Percentiles rank a stretch among this genome's conserved stretches.
phyloP scores from a whole-genome alignment of 2,329 filamentous ascomycete genomes.

The Apiospora rasikravindrae region DNA sequence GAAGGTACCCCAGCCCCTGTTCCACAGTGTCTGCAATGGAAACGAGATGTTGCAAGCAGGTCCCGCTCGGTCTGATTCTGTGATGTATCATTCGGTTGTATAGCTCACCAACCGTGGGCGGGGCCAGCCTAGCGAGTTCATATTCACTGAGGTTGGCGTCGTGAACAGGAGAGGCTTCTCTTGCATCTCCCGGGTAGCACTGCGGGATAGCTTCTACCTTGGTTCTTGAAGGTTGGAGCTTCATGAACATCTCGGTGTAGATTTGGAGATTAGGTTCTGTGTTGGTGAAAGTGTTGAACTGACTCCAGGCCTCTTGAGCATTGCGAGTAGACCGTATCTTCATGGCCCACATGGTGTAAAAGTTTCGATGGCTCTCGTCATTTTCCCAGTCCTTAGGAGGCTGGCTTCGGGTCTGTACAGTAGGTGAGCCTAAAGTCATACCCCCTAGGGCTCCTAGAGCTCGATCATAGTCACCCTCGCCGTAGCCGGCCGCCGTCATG shows the following conservation, averaged over 20 bases:
- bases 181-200: slow-evolving; percentile 63
- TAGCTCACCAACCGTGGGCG: slow-evolving; percentile 64
- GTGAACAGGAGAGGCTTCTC: slow-evolving; percentile 59
- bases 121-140: slow-evolving; percentile 65
- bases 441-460: slow-evolving; percentile 60
- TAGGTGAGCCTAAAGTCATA: slow-evolving; percentile 55
- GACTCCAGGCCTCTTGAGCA: slow-evolving; percentile 63
- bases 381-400: slow-evolving; percentile 39
- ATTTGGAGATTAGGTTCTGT: slow-evolving; percentile 50
- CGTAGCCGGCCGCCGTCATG: slow-evolving; percentile 63
- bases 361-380: slow-evolving; percentile 38
- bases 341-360: slow-evolving; percentile 56
- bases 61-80: slow-evolving; percentile 53
- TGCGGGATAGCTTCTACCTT: slow-evolving; percentile 31
- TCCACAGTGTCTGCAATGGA: slow-evolving; percentile 53
- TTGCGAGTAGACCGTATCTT: slow-evolving; percentile 65
- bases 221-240: slow-evolving; percentile 49
- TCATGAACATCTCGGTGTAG: slow-evolving; percentile 66
- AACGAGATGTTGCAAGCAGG: slow-evolving; percentile 62
- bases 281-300: slow-evolving; percentile 31
- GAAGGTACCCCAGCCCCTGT: slow-evolving; percentile 55
- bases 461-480: slow-evolving; percentile 50
- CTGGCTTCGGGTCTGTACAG: slow-evolving; percentile 58
- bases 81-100: slow-evolving; percentile 62
- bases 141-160: slow-evolving; percentile 66